Evolutionary conservation across 352 stramenopile genomes (phyloP), one percentile per base, ranked within the genome.

Genomic region (Blastocystis sp.): DNA sequence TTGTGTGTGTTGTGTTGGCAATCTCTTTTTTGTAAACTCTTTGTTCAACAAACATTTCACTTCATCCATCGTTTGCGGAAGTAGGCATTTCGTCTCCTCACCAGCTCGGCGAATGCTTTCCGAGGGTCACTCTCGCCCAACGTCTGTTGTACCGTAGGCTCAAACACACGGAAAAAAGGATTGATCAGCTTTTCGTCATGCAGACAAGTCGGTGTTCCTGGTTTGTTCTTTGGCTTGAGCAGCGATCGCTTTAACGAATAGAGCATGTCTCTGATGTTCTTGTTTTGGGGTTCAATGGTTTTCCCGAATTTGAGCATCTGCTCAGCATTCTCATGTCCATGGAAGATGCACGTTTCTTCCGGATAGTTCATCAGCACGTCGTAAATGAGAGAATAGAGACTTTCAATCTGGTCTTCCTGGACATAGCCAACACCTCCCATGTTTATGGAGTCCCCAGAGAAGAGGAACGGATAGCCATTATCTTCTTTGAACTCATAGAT

Each of bases 121-220:
- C 54, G 64, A 20, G 73, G 73, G 29, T 84, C 73, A 7, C 55
- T 56, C 41, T 84, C 73, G 1, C 73, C 73, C n/a, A 68, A 43
- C 7, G 43, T 45, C 56, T 66, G 47, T 55, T 84, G 59, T 26
- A 84, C 73, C 0, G 53, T 47, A 2, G 73, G 4, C 73, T 84
- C 73, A 45, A 64, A 64, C 7, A 73, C 61, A 50, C 77, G 41
- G 45, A 88, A 88, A 59, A 88, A 88, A 8, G 77, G 77, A 77
- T 88, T 88, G 43, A 79, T 47, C 62, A 88, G n/a, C 43, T 79
- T 88, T 34, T 88, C 77, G 13, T 88, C 66, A 41, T 88, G 62
- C 43, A 88, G 61, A 43, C 77, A 88, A 5, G 54, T 88, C 53
- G 77, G 77, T 20, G 77, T 88, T 11, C 41, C 50, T 8, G 77